phyloP scores from a whole-genome alignment of 345 rosid genomes.

The Ricinus communis region DNA sequence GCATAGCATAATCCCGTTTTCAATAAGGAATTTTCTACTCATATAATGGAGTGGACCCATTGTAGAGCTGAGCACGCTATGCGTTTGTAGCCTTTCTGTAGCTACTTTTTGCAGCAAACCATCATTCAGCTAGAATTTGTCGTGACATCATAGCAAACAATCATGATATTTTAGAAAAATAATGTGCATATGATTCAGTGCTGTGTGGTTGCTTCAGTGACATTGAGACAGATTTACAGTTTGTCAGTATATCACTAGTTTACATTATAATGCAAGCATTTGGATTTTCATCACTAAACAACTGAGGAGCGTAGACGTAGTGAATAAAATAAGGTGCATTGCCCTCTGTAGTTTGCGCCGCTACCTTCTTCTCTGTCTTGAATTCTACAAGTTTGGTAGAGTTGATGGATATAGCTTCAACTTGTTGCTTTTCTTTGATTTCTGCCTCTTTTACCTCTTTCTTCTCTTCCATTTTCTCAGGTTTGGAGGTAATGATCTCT shows the following conservation, averaged over 20 bases:
- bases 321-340: constrained; percentile 66
- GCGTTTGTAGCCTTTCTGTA: no score
- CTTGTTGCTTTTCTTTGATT: constrained; percentile 22
- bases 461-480: constrained; percentile 30
- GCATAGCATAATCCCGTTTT: no score
- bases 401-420: constrained; percentile 23
- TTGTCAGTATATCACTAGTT: neutral
- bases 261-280: constrained; percentile 64
- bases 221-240: no score
- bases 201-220: no score
- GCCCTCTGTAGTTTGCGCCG: constrained; percentile 46
- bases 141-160: no score
- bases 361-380: constrained; percentile 45
- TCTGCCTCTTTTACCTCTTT: constrained; percentile 28
- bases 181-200: no score
- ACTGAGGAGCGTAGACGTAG: constrained; percentile 75
- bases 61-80: no score
- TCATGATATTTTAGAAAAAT: no score
- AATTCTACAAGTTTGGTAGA: constrained; percentile 26
- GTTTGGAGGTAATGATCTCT: constrained; percentile 50
- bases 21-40: no score
- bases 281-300: constrained; percentile 91
- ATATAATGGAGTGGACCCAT: no score
- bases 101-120: no score
- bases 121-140: no score